These are phyloP conservation scores for Adenanthera pavonina DNA, from an alignment of 306 rosid species.

Conservation along the genomic window DNA sequence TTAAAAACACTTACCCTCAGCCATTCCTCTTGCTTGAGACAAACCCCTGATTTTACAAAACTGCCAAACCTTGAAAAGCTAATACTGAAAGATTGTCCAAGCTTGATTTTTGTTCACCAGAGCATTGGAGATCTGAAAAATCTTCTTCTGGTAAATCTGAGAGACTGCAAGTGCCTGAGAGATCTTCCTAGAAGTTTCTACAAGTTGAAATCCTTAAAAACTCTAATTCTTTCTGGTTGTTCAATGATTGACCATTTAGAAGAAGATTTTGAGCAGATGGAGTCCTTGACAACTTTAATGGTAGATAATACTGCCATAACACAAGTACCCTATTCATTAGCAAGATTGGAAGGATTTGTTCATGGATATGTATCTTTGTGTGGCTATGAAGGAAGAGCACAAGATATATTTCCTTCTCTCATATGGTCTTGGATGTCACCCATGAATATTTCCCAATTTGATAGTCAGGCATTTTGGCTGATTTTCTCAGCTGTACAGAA, in stretches of 20 bases:
- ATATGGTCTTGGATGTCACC: not conserved
- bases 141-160: not conserved
- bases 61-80: not conserved
- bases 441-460: not conserved
- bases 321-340: not conserved
- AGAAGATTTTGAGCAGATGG: not conserved
- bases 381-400: not conserved
- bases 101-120: not conserved
- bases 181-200: not conserved
- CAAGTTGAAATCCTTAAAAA: not conserved
- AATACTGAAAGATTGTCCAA: not conserved
- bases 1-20: not conserved
- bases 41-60: not conserved
- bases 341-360: too few species aligned
- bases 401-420: slow-evolving; percentile 1
- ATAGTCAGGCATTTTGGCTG: not conserved
- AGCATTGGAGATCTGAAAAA: not conserved
- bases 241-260: not conserved
- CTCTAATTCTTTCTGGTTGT: not conserved
- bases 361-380: not conserved
- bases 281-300: not conserved
- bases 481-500: not conserved
- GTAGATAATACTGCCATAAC: not conserved
- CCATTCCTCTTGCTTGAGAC: not conserved
- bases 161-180: not conserved